Evolutionary conservation across 208 protist species (phyloP).

Genomic region (Trypanosoma melophagium): DNA sequence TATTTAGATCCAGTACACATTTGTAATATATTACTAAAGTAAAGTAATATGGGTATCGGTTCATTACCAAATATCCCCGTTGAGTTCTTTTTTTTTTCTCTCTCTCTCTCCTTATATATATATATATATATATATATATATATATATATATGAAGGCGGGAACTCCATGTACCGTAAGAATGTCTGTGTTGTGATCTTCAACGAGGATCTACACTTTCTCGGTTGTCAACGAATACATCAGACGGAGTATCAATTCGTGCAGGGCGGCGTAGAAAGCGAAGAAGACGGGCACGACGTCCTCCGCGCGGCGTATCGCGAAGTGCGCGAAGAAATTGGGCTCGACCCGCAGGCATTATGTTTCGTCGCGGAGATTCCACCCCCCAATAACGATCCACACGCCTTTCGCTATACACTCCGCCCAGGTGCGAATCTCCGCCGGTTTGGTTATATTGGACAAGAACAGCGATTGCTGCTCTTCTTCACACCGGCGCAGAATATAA

Average conservation of each 20-base stretch:
- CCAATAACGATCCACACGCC: constrained; percentile 53
- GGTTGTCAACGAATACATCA: constrained; percentile 54
- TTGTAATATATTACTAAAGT: too few relatives aligned
- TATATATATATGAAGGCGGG: neutral
- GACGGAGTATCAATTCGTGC: constrained; percentile 62
- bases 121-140: constrained; percentile 8
- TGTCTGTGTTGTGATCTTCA: constrained; percentile 77
- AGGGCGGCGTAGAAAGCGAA: constrained; percentile 69
- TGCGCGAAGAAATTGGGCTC: constrained; percentile 78
- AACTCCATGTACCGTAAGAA: constrained; percentile 74
- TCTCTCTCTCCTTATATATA: too few relatives aligned
- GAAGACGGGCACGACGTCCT: constrained; percentile 62
- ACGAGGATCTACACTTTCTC: constrained; percentile 63
- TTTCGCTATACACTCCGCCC: constrained; percentile 59
- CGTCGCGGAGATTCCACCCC: constrained; percentile 67
- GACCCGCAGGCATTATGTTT: constrained; percentile 45
- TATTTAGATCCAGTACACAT: too few relatives aligned
- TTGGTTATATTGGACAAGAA: constrained; percentile 72
- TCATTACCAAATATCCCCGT: too few relatives aligned
- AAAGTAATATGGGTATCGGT: too few relatives aligned
- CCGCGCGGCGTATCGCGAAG: constrained; percentile 59
- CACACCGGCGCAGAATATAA: constrained; percentile 36
- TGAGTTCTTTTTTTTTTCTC: constrained; percentile 2
- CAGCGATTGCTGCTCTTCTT: constrained; percentile 81
- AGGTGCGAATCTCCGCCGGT: constrained; percentile 61